A percentile compares a stretch with the other conserved stretches of the same genome.
These are phyloP conservation scores for Margaritispora aquatica DNA, from an alignment of 495 filamentous ascomycete genomes.

Conservation along the genomic window DNA sequence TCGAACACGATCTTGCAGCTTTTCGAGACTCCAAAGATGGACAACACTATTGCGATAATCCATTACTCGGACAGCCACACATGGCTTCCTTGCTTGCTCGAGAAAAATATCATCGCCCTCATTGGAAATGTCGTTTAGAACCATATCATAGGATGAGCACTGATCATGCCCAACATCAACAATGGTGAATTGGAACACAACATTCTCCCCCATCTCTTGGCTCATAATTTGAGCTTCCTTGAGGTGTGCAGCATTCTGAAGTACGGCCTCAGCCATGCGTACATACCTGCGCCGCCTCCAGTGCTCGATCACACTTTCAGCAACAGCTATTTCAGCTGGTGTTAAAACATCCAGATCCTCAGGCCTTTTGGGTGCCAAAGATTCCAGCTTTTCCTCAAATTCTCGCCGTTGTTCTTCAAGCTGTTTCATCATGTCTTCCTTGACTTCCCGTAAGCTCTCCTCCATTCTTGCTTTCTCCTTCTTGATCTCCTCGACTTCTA, in stretches of 20 bases:
- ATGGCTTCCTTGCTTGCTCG: slow-evolving; percentile 79
- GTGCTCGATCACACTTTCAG: slow-evolving; percentile 56
- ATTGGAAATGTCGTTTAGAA: slow-evolving; percentile 85
- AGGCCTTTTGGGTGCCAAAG: slow-evolving; percentile 48
- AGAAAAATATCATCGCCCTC: slow-evolving; percentile 79
- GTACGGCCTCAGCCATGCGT: slow-evolving; percentile 86
- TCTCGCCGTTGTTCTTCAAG: slow-evolving; percentile 67
- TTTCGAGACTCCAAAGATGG: slow-evolving; percentile 91
- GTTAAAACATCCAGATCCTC: slow-evolving; percentile 49
- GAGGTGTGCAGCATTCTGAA: slow-evolving; percentile 78
- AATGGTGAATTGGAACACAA: slow-evolving; percentile 93
- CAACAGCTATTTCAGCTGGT: slow-evolving; percentile 61
- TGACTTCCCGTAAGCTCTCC: slow-evolving; percentile 66
- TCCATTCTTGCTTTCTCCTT: slow-evolving; percentile 87
- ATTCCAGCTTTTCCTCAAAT: slow-evolving; percentile 64
- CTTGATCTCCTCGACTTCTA: slow-evolving; percentile 77
- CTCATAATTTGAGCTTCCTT: slow-evolving; percentile 99
- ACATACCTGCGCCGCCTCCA: slow-evolving; percentile 88
- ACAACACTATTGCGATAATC: slow-evolving; percentile 86
- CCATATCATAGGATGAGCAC: slow-evolving; percentile 92
- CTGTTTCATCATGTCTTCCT: slow-evolving; percentile 81
- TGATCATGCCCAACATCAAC: slow-evolving; percentile 82
- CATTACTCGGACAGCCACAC: slow-evolving; percentile 83
- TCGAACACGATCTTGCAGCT: slow-evolving; percentile 78
- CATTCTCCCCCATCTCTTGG: slow-evolving; percentile 87